Base-by-base conservation (phyloP, 1,284 basidiomycete genomes). In the Bjerkandera adusta region DNA sequence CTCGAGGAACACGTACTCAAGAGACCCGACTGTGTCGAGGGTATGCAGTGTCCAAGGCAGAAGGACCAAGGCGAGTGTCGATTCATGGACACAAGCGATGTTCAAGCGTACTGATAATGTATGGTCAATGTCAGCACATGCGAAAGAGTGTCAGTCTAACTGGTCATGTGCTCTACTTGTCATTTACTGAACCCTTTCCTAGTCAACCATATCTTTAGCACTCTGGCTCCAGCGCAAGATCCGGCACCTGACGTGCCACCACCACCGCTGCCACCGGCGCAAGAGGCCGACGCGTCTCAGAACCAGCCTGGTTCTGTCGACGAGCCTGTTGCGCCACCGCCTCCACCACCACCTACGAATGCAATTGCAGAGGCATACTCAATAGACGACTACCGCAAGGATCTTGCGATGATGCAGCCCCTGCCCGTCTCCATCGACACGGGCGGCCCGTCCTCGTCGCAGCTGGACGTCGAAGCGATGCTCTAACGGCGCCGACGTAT, bases 11-110 rank as follows among this genome's bases (percentile, higher is more conserved):
- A 59, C 36, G 63, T 86, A 12, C 61, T 72, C 51, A 72, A 61
- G 12, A 72, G 85, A 32, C 78, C 74, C 16, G 83, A 89, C 56
- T 90, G 87, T 54, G 70, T 73, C 5, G 72, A 83, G 3, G 83
- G 83, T 11, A 64, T 59, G 32, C 60, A 54, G 5, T 90, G 87
- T 57, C 50, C 55, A 34, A 71, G 69, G 45, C 83, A 88, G 62
- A 78, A 73, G 56, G 79, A 87, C 55, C 72, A 77, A 26, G 75
- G 85, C 87, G 57, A 53, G 81, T 68, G 16, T 16, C 29, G 10
- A 27, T 21, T 5, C 7, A 5, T 34, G 2, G 2, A 1, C 16
- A 25, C 26, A 15, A 13, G 42, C 24, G 30, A 53, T 11, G 38
- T 21, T 29, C 27, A 25, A 29, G 4, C 34, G 21, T 36, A 20